These are phyloP conservation scores for Poronia punctata DNA, from an alignment of 495 filamentous ascomycete genomes.

Conservation along the genomic window DNA sequence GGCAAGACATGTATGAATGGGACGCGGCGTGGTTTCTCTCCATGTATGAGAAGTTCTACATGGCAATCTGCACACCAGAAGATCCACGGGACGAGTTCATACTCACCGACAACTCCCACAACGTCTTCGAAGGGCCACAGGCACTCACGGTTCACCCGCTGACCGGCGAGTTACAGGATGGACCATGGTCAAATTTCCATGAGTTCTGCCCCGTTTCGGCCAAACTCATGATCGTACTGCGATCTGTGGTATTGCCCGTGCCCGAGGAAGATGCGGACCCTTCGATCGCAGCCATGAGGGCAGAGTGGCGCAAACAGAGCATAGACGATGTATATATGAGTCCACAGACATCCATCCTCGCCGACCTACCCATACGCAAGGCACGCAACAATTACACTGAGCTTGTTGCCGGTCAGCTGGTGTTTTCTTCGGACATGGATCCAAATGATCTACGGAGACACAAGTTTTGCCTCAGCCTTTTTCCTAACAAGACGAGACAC, in stretches of 20 bases:
- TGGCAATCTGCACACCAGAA: constrained; percentile 39
- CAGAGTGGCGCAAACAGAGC: not conserved
- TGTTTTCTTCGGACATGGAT: constrained; percentile 15
- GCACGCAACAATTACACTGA: constrained; percentile 32
- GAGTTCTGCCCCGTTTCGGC: constrained; percentile 44
- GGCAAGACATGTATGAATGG: constrained; percentile 27
- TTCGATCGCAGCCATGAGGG: constrained; percentile 4
- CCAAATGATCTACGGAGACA: not conserved
- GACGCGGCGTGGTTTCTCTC: constrained; percentile 39
- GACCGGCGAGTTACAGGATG: constrained; percentile 16
- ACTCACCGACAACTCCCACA: constrained; percentile 41
- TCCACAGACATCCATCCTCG: constrained; percentile 16
- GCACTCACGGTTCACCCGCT: constrained; percentile 7
- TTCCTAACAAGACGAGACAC: constrained; percentile 24
- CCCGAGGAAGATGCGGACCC: constrained; percentile 13
- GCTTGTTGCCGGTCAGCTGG: constrained; percentile 21
- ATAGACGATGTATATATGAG: constrained; percentile 7
- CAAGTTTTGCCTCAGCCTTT: constrained; percentile 37
- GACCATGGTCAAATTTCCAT: constrained; percentile 25
- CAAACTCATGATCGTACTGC: constrained; percentile 41
- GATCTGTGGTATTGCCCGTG: constrained; percentile 22
- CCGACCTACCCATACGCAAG: constrained; percentile 34
- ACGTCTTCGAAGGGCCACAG: constrained; percentile 42
- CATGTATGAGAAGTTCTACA: constrained; percentile 32
- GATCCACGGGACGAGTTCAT: constrained; percentile 40